Percentiles rank a stretch among this genome's conserved stretches.
These are phyloP conservation scores for Phaeosphaeriaceae sp. DNA, from an alignment of 2,329 filamentous ascomycete species.

Conservation along the genomic window DNA sequence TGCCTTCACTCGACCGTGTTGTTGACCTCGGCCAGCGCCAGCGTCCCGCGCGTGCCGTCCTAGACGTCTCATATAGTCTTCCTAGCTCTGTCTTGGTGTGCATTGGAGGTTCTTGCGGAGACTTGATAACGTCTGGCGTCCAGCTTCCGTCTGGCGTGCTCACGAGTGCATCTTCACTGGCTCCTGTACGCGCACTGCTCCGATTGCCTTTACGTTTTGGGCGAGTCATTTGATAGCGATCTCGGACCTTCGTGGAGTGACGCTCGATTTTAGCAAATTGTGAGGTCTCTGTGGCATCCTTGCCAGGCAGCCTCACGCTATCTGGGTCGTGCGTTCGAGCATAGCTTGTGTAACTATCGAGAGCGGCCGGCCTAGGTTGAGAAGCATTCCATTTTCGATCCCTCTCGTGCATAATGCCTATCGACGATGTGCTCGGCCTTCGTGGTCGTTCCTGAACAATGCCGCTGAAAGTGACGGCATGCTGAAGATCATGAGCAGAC, in stretches of 20 bases:
- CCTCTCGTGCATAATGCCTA: constrained; percentile 17
- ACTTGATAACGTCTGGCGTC: constrained; percentile 9
- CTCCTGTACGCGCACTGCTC: constrained; percentile 17
- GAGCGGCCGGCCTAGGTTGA: constrained; percentile 12
- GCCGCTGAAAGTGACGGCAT: constrained; percentile 11
- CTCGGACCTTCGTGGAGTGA: constrained; percentile 10
- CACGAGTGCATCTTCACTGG: constrained; percentile 19
- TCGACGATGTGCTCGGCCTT: constrained; percentile 38
- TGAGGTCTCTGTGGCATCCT: background rate
- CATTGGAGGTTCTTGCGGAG: constrained; percentile 14
- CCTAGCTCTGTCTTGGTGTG: constrained; percentile 20
- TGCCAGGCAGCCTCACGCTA: background rate
- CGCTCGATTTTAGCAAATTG: background rate
- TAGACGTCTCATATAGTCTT: constrained; percentile 21
- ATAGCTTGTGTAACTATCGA: constrained; percentile 15
- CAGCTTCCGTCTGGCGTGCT: constrained; percentile 15
- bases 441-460: constrained; percentile 31
- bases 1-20: constrained; percentile 20
- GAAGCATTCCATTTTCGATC: background rate
- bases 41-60: constrained; percentile 18
- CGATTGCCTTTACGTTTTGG: constrained; percentile 12
- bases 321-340: background rate
- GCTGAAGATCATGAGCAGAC: constrained; percentile 20
- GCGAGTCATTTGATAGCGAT: constrained; percentile 20
- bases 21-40: constrained; percentile 25